phyloP scores from a whole-genome alignment of 2,329 filamentous ascomycete genomes.

The Akanthomyces dipterigenus region DNA sequence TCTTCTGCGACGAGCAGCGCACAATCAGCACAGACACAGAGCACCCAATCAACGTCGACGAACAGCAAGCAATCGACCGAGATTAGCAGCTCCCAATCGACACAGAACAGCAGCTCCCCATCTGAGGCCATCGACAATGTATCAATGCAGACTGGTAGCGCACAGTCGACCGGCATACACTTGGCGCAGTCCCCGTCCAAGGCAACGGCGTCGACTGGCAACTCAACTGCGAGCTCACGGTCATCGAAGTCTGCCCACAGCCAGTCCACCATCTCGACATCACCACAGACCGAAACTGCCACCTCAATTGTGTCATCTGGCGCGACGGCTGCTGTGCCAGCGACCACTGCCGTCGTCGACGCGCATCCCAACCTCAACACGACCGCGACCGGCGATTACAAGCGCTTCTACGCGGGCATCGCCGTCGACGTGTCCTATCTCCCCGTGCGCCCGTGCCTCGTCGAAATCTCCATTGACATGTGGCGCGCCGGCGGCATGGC shows the following conservation, averaged over 20 bases:
- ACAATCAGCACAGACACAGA: background rate
- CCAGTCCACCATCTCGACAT: background rate
- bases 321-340: background rate
- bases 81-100: background rate
- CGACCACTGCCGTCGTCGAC: background rate
- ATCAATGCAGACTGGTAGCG: background rate
- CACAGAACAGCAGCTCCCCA: background rate
- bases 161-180: background rate
- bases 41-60: background rate
- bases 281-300: background rate
- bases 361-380: background rate
- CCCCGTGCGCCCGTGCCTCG: background rate
- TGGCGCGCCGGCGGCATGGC: background rate
- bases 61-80: background rate
- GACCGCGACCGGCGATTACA: background rate
- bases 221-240: background rate
- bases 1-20: background rate
- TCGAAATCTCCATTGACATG: background rate
- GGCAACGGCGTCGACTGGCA: background rate
- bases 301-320: background rate
- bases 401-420: background rate
- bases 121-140: background rate
- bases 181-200: background rate
- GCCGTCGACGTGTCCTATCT: constrained; percentile 2
- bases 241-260: background rate